These are phyloP conservation scores for Protea cynaroides DNA, from an alignment of 164 flowering plant species.

Conservation along the genomic window DNA sequence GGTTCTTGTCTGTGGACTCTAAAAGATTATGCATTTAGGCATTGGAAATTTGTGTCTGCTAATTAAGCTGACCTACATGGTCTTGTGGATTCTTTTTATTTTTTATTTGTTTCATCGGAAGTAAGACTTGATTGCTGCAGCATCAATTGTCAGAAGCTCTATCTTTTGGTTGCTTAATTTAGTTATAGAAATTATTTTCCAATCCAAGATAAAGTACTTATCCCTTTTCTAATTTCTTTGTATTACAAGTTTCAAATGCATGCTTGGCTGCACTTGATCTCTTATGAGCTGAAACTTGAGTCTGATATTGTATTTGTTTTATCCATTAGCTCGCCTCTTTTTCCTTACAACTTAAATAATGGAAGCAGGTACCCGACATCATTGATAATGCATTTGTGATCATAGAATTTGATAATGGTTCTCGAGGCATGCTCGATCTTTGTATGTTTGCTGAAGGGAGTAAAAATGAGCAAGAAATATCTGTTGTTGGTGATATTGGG, in stretches of 20 bases:
- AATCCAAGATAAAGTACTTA: neutral
- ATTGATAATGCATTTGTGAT: conserved; percentile 95
- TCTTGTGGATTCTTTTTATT: no score
- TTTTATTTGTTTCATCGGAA: no score
- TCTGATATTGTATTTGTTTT: neutral
- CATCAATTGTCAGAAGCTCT: neutral
- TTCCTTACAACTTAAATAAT: conserved; percentile 3
- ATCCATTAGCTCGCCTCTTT: neutral
- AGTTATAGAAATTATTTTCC: neutral
- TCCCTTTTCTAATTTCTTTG: neutral
- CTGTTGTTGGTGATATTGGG: conserved; percentile 83
- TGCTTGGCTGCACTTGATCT: neutral
- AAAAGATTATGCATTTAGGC: no score
- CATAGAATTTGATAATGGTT: conserved; percentile 83
- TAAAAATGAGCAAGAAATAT: conserved; percentile 96
- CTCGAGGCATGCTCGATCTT: conserved; percentile 87
- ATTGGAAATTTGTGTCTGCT: no score
- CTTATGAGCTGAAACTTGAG: neutral
- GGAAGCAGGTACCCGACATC: conserved; percentile 83
- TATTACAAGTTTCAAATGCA: neutral
- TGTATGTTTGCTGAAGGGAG: conserved; percentile 99
- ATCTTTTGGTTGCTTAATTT: neutral
- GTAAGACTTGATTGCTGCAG: no score
- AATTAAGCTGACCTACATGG: no score
- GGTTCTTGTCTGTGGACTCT: no score